These are phyloP conservation scores for Bathelium albidoporum DNA, from an alignment of 495 filamentous ascomycete species.

Conservation along the genomic window DNA sequence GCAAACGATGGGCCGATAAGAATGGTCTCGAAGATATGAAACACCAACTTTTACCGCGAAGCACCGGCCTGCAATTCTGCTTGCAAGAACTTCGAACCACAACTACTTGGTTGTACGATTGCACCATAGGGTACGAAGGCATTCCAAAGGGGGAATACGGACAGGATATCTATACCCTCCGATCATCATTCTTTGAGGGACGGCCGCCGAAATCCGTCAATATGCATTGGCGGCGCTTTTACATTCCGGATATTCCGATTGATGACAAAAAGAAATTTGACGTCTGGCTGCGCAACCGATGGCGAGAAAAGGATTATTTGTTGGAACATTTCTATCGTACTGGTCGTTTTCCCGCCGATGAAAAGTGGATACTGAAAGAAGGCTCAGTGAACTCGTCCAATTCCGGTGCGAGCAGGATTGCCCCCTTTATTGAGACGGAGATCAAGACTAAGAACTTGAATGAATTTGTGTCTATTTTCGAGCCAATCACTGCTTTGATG, in stretches of 20 bases:
- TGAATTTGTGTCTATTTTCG: conserved; percentile 34
- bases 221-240: conserved; percentile 36
- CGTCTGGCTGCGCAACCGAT: conserved; percentile 32
- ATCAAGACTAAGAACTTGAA: conserved; percentile 31
- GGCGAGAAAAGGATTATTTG: conserved; percentile 36
- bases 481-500: conserved; percentile 29
- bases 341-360: conserved; percentile 28
- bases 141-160: conserved; percentile 32
- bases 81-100: conserved; percentile 29
- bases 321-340: conserved; percentile 30
- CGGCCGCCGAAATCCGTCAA: conserved; percentile 35
- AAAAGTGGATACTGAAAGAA: conserved; percentile 23
- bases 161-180: conserved; percentile 35
- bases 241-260: conserved; percentile 28
- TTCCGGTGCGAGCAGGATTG: conserved; percentile 14
- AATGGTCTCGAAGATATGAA: conserved; percentile 34
- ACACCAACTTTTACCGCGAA: conserved; percentile 32
- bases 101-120: conserved; percentile 35
- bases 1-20: conserved; percentile 31
- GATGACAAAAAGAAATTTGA: conserved; percentile 30
- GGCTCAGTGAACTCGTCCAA: conserved; percentile 14
- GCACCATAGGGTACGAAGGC: conserved; percentile 36
- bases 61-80: conserved; percentile 32
- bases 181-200: conserved; percentile 34
- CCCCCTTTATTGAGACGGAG: conserved; percentile 26